phyloP scores from a whole-genome alignment of 1,139 yeast genomes.

The Candida dubliniensis region DNA sequence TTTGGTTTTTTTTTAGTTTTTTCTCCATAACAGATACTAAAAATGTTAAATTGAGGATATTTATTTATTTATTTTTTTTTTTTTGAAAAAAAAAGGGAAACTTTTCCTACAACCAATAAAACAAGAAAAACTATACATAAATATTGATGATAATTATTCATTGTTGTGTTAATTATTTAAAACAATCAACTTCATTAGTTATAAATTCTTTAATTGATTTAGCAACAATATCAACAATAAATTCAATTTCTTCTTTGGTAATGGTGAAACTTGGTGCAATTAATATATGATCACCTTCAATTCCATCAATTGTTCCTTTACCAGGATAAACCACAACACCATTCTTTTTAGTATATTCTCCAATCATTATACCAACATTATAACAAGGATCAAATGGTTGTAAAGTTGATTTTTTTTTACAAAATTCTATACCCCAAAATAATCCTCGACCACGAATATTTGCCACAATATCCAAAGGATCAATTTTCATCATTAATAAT shows the following conservation, averaged over 20 bases:
- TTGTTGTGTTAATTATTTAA: too few relatives aligned
- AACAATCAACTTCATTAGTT: not conserved
- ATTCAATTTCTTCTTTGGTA: constrained; percentile 45
- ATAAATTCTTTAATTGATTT: constrained; percentile 2
- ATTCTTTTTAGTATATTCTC: constrained; percentile 35
- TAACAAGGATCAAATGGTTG: constrained; percentile 41
- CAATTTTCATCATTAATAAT: constrained; percentile 24
- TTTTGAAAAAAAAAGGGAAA: too few relatives aligned
- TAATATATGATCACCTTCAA: constrained; percentile 48
- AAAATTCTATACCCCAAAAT: constrained; percentile 60
- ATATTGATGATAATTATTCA: not conserved
- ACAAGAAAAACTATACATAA: too few relatives aligned
- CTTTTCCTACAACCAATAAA: too few relatives aligned
- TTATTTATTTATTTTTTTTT: too few relatives aligned
- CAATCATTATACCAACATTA: constrained; percentile 34
- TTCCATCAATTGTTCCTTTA: constrained; percentile 34
- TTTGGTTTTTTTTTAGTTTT: too few relatives aligned
- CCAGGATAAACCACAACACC: constrained; percentile 48
- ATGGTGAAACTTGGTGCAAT: constrained; percentile 53
- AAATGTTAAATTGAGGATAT: too few relatives aligned
- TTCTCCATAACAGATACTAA: too few relatives aligned
- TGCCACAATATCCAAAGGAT: constrained; percentile 42
- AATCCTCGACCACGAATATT: constrained; percentile 64
- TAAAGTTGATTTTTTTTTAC: constrained; percentile 49
- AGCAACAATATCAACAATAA: constrained; percentile 6